Conservation (phyloP, 2,329 filamentous ascomycete species). For the Colletotrichum lindemuthianum region DNA sequence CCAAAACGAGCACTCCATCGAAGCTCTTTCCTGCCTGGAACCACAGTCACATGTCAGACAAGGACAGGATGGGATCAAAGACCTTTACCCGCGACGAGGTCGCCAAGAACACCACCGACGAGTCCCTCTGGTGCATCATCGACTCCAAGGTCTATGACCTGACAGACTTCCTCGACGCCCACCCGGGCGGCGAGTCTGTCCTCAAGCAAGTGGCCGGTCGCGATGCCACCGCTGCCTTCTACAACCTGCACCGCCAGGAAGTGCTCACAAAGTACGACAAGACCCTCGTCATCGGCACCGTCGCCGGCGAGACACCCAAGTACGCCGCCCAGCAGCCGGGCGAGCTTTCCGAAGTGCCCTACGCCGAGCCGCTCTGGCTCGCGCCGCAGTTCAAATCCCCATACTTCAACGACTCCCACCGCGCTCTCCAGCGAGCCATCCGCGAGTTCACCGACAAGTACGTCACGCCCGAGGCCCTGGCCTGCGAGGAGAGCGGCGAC, state of each 20-base stretch:
- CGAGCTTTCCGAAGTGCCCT: slow-evolving; percentile 81
- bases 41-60: neutral
- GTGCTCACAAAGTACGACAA: slow-evolving; percentile 83
- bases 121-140: slow-evolving; percentile 85
- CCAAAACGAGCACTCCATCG: neutral
- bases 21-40: neutral
- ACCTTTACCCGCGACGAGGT: slow-evolving; percentile 73
- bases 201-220: slow-evolving; percentile 82
- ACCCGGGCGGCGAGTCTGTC: slow-evolving; percentile 84
- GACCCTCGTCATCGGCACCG: slow-evolving; percentile 75
- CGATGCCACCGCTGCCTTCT: slow-evolving; percentile 85
- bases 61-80: slow-evolving; percentile 50
- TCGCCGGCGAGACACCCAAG: slow-evolving; percentile 79
- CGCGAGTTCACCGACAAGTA: slow-evolving; percentile 78
- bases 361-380: slow-evolving; percentile 87
- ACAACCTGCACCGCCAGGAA: slow-evolving; percentile 92
- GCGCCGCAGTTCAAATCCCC: slow-evolving; percentile 79
- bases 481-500: slow-evolving; percentile 78
- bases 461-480: slow-evolving; percentile 78
- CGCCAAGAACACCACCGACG: slow-evolving; percentile 78
- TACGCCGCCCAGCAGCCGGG: slow-evolving; percentile 76
- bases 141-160: slow-evolving; percentile 90
- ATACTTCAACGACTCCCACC: slow-evolving; percentile 83
- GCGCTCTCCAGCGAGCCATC: slow-evolving; percentile 73
- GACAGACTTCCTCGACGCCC: slow-evolving; percentile 84